phyloP scores from a whole-genome alignment of 495 filamentous ascomycete species.

The Hypoxylon rickii region DNA sequence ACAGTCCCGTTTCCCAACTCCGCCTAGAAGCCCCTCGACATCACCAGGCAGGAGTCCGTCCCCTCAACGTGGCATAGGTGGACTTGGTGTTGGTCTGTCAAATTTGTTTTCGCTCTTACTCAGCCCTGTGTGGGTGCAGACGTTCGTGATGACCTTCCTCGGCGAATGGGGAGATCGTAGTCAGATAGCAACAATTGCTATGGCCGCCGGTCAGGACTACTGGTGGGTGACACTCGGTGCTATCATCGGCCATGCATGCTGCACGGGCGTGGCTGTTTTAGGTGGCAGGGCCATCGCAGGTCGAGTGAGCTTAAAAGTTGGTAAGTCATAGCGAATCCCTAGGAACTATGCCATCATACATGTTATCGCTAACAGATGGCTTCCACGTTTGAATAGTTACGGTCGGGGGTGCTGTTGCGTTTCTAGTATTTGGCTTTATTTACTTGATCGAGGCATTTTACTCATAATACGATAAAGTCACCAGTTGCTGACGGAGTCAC shows the following conservation, averaged over 20 bases:
- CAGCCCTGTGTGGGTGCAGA: slow-evolving; percentile 97
- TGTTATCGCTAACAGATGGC: slow-evolving; percentile 30
- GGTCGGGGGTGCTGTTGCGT: slow-evolving; percentile 89
- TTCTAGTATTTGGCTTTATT: slow-evolving; percentile 87
- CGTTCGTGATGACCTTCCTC: slow-evolving; percentile 98
- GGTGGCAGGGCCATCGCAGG: slow-evolving; percentile 92
- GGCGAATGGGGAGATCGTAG: slow-evolving; percentile 98
- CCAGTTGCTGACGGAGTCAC: too few species aligned
- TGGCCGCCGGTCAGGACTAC: slow-evolving; percentile 98
- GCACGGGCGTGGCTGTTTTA: slow-evolving; percentile 91
- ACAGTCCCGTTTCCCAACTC: slow-evolving; percentile 62
- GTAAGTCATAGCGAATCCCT: slow-evolving; percentile 62
- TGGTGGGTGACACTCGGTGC: slow-evolving; percentile 98
- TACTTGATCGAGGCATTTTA: slow-evolving; percentile 85
- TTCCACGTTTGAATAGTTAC: slow-evolving; percentile 66
- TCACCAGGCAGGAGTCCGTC: slow-evolving; percentile 58
- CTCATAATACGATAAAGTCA: too few species aligned
- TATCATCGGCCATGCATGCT: slow-evolving; percentile 82
- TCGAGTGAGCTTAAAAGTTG: slow-evolving; percentile 91
- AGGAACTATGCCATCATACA: background rate
- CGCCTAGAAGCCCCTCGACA: slow-evolving; percentile 62
- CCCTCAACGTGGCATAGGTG: slow-evolving; percentile 44
- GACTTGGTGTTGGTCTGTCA: slow-evolving; percentile 63
- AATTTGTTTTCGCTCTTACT: slow-evolving; percentile 88
- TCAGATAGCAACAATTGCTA: slow-evolving; percentile 98